Percentiles rank a stretch among this genome's conserved stretches.
Conservation (phyloP, 2,329 filamentous ascomycete genomes). For the Penicillium sp. region DNA sequence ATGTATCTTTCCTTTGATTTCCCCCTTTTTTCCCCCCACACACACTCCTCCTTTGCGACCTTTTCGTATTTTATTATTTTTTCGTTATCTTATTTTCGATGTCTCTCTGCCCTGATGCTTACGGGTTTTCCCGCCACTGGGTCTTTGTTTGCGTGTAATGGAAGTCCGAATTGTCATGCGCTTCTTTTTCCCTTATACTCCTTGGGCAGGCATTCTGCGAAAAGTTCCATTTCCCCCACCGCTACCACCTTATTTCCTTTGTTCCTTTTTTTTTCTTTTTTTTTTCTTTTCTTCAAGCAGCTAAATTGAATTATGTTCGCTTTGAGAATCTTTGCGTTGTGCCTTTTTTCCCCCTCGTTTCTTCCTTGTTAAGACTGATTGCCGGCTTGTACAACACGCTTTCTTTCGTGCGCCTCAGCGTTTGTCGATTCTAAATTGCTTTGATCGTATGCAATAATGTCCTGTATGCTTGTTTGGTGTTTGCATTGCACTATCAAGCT, state of each 20-base stretch:
- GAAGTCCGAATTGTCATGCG: conserved; percentile 39
- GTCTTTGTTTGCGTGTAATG: conserved; percentile 40
- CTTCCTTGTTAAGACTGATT: conserved; percentile 27
- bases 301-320: conserved; percentile 41
- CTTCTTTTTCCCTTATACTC: conserved; percentile 36
- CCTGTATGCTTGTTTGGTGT: conserved; percentile 16
- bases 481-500: conserved; percentile 9
- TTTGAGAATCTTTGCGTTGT: conserved; percentile 35
- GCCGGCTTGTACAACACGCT: conserved; percentile 38
- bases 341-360: conserved; percentile 23
- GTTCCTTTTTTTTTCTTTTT: conserved; percentile 10
- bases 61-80: conserved; percentile 10
- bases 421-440: conserved; percentile 21
- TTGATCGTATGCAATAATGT: conserved; percentile 13
- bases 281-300: conserved; percentile 34
- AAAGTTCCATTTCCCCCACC: conserved; percentile 41
- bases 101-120: conserved; percentile 20
- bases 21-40: conserved; percentile 12
- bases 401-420: conserved; percentile 18
- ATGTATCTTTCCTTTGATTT: conserved; percentile 16
- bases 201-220: conserved; percentile 48
- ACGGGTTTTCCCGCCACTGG: conserved; percentile 26
- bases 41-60: conserved; percentile 2
- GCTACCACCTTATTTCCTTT: conserved; percentile 13
- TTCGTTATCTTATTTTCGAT: conserved; percentile 14